These are phyloP conservation scores for Kluyveromyces wickerhamii DNA, from an alignment of 805 yeast genomes.

Conservation along the genomic window DNA sequence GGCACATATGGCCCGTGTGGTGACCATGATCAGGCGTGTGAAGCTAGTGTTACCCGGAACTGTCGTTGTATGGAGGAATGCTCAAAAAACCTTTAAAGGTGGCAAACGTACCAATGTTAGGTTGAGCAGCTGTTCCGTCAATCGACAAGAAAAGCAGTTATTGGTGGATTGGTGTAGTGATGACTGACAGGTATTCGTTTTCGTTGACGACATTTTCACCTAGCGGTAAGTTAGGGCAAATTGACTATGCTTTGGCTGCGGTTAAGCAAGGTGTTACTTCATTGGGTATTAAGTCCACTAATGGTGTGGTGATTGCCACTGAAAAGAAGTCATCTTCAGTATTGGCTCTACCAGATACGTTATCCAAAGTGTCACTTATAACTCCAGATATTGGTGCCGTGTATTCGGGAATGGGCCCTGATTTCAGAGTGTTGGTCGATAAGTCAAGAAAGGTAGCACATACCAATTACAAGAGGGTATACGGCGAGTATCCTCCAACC, in stretches of 20 bases:
- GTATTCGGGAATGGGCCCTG: constrained; percentile 98
- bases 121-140: too few relatives aligned
- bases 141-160: too few relatives aligned
- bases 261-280: constrained; percentile 98
- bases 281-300: constrained; percentile 87
- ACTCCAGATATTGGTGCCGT: constrained; percentile 97
- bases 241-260: constrained; percentile 94
- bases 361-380: constrained; percentile 69
- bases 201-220: constrained; percentile 97
- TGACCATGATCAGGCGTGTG: too few relatives aligned
- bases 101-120: too few relatives aligned
- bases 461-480: constrained; percentile 83
- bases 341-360: constrained; percentile 63
- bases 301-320: constrained; percentile 94
- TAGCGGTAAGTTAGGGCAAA: constrained; percentile 95
- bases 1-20: too few relatives aligned
- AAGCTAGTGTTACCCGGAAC: too few relatives aligned
- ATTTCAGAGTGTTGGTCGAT: constrained; percentile 88
- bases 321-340: constrained; percentile 84
- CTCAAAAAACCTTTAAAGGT: too few relatives aligned
- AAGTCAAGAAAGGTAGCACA: constrained; percentile 91
- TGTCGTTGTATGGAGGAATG: too few relatives aligned
- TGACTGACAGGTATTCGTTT: constrained; percentile 98
- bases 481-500: constrained; percentile 96
- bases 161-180: too few relatives aligned